phyloP scores from a whole-genome alignment of 2,329 filamentous ascomycete genomes.

The Sporothrix euskadiensis region DNA sequence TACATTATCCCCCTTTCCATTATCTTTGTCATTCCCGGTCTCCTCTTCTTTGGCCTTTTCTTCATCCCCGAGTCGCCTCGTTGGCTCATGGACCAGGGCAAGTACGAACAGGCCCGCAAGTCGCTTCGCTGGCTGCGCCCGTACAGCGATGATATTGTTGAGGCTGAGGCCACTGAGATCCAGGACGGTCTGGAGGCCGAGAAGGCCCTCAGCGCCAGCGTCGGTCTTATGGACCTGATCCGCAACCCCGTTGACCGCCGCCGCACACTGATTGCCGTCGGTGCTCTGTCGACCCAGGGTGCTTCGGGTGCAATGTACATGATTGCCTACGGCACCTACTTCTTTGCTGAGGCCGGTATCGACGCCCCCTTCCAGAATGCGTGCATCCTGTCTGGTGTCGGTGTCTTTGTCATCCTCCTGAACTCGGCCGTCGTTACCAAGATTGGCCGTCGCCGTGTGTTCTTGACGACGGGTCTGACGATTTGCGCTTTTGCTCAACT shows the following conservation, averaged over 20 bases:
- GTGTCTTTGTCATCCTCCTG: constrained; percentile 55
- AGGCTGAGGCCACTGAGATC: constrained; percentile 44
- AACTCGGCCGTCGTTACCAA: constrained; percentile 56
- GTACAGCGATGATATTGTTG: constrained; percentile 36
- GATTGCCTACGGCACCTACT: constrained; percentile 59
- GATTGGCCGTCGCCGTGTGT: constrained; percentile 54
- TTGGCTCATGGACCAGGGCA: constrained; percentile 44
- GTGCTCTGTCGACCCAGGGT: constrained; percentile 52
- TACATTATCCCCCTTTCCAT: constrained; percentile 47
- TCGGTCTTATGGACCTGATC: constrained; percentile 50
- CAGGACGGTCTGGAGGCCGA: constrained; percentile 42
- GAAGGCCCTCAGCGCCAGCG: constrained; percentile 37
- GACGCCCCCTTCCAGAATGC: constrained; percentile 57
- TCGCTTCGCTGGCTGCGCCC: constrained; percentile 43
- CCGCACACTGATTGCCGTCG: constrained; percentile 51
- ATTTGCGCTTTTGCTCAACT: constrained; percentile 57
- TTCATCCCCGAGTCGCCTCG: constrained; percentile 47
- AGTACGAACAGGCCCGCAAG: constrained; percentile 40
- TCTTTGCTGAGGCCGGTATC: constrained; percentile 60
- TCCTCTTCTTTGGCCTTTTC: constrained; percentile 42
- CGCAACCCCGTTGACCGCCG: constrained; percentile 54
- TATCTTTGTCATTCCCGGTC: constrained; percentile 43
- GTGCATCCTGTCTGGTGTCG: constrained; percentile 56
- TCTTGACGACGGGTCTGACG: constrained; percentile 53
- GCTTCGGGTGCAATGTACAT: constrained; percentile 59